Evolutionary conservation across 169 alveolate species (phyloP).

Genomic region (Besnoitia besnoiti): DNA sequence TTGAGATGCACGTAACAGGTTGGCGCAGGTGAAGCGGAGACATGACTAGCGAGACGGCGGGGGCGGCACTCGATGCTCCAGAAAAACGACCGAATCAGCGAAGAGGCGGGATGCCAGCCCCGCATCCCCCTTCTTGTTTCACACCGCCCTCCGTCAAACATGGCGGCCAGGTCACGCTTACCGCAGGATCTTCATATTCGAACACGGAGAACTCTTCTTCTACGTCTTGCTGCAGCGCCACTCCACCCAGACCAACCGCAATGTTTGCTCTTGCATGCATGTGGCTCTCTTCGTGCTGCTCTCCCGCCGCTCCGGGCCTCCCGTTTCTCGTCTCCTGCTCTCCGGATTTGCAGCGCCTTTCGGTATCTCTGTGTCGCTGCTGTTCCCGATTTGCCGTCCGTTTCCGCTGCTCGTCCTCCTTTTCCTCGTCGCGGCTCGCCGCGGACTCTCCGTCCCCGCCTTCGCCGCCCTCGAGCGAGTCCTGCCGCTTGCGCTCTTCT

Average conservation of each 20-base stretch:
- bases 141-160: no score
- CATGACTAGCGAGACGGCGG: no score
- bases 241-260: constrained; percentile 36
- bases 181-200: not conserved
- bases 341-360: not conserved
- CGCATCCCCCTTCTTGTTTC: no score
- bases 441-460: not conserved
- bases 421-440: no score
- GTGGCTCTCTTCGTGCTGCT: no score
- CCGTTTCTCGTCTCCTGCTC: not conserved
- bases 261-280: not conserved
- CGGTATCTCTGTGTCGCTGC: not conserved
- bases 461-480: not conserved
- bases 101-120: no score
- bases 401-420: no score
- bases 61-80: no score
- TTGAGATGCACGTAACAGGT: no score
- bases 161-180: no score
- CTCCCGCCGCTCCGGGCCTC: not conserved
- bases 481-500: not conserved
- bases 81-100: no score
- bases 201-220: constrained; percentile 39
- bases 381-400: not conserved
- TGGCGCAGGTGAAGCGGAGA: no score
- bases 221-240: constrained; percentile 26